phyloP scores from a whole-genome alignment of 2,329 filamentous ascomycete species.

The Fusarium sambucinum region DNA sequence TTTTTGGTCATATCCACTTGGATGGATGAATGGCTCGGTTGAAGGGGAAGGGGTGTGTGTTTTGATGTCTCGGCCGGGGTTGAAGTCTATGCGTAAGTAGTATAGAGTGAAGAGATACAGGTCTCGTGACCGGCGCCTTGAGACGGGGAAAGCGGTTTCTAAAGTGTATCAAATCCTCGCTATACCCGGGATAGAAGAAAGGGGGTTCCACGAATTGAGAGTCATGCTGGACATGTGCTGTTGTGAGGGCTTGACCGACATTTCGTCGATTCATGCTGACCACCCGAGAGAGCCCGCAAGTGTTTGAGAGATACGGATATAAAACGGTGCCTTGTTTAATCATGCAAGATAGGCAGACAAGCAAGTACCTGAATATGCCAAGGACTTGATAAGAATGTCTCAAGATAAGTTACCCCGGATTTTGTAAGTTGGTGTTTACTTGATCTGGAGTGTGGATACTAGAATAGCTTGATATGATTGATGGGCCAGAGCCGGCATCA shows the following conservation, averaged over 20 bases:
- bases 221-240: neutral
- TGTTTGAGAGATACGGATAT: neutral
- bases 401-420: conserved; percentile 28
- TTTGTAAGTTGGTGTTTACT: conserved; percentile 28
- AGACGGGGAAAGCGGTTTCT: neutral
- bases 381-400: conserved; percentile 13
- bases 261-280: neutral
- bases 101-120: neutral
- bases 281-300: neutral
- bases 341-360: neutral
- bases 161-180: neutral
- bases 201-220: neutral
- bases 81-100: neutral
- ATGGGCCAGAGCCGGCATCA: conserved; percentile 14
- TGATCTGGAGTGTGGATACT: conserved; percentile 33
- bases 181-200: neutral
- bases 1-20: neutral
- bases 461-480: conserved; percentile 28
- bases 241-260: neutral
- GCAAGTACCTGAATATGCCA: neutral
- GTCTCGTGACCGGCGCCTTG: conserved; percentile 2
- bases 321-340: neutral
- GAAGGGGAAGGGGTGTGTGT: neutral
- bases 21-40: neutral
- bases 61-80: neutral